Conservation (phyloP, 371 early-diverging fungal species). For the Rhizomucor pusillus region DNA sequence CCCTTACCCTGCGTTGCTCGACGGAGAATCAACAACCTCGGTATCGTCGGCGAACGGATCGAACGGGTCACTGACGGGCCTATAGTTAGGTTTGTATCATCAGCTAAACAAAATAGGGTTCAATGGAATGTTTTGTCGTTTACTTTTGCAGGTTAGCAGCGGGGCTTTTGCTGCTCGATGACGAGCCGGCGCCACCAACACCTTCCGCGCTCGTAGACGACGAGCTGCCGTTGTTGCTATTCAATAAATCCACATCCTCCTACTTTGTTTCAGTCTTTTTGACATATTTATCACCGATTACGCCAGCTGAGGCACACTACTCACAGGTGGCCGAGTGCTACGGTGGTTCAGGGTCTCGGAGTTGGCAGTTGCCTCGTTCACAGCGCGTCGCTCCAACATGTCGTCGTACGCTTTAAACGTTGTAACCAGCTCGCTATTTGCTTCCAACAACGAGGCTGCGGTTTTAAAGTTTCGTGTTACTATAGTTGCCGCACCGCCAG, state of each 20-base stretch:
- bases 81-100: conserved; percentile 4
- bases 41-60: conserved; percentile 42
- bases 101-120: neutral
- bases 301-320: too few relatives aligned
- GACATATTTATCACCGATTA: conserved; percentile 4
- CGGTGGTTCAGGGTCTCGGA: conserved; percentile 33
- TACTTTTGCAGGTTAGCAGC: too few relatives aligned
- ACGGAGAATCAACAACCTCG: conserved; percentile 14
- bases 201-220: neutral
- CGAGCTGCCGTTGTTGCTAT: conserved; percentile 2
- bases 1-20: conserved; percentile 29
- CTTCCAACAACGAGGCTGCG: conserved; percentile 38
- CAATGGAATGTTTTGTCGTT: neutral
- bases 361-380: conserved; percentile 35
- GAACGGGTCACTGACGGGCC: conserved; percentile 28
- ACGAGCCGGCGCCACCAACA: neutral
- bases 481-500: neutral
- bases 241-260: conserved; percentile 7
- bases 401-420: conserved; percentile 51
- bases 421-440: conserved; percentile 41
- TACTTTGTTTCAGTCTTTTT: neutral
- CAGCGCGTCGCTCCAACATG: conserved; percentile 41
- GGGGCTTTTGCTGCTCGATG: conserved; percentile 3
- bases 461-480: conserved; percentile 11
- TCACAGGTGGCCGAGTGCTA: conserved; percentile 17